Base-by-base conservation (phyloP, 345 rosid genomes). In the Lepidium sativum region DNA sequence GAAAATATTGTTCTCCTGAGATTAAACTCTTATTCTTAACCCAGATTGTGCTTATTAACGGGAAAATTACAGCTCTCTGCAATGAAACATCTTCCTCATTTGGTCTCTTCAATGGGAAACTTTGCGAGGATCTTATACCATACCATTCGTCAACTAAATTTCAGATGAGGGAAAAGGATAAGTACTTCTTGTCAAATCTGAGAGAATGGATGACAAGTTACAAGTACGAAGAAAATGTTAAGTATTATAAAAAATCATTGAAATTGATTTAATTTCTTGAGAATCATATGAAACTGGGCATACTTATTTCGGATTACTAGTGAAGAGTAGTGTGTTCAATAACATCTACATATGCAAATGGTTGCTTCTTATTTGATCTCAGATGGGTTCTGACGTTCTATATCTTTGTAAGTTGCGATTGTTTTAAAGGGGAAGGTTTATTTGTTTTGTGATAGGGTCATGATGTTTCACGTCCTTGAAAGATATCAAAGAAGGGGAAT, bases 151-250 rank as follows among this genome's bases (percentile, higher is more conserved):
- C 65, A 7, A 60, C 54, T 15, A 71, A 64, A 3, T 64, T 64
- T 40, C 75, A 32, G 47, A 71, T 49, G 39, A 48, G 70, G 33
- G 75, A 71, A 9, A 52, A 64, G 13, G 75, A 71, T 71, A 64
- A 49, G 54, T 56, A 5, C 39, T 64, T 64, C 9, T 29, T 71
- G 15, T 48, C 53, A 1, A 48, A 1, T 40, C 54, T 71, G 8
- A 55, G 75, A 63, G 70, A 71, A 11, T 63, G 70, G 75, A 39
- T 55, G 53, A 12, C 48, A 0, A 31, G 52, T 48, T 48, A 39
- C 44, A 14, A 41, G 11, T 64, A 63, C 3, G 16, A 71, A 9
- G 75, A 25, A 25, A 0, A 63, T 63, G 75, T 70, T 71, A 71
- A 52, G 17, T 6, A 13, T 47, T 14, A 41, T 37, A 3, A 0